Base-by-base conservation (phyloP, 2,329 filamentous ascomycete genomes). In the Claviceps pusilla region DNA sequence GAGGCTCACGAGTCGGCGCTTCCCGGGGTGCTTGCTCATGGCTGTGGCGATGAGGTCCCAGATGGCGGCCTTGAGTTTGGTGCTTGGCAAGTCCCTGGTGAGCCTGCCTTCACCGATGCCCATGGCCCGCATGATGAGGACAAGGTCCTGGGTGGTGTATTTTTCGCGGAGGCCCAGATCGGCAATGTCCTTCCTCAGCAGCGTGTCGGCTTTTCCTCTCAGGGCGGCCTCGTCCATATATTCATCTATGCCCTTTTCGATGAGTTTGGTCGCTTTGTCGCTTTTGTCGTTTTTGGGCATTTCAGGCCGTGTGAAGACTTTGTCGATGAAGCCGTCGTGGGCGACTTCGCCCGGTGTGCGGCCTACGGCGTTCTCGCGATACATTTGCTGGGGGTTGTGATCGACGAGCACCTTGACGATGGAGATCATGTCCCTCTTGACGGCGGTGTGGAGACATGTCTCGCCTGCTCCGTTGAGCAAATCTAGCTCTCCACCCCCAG, bases 361-460 rank as follows among this genome's bases (percentile, higher is more conserved):
- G 1, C 88, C 88, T 0, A 86, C 86, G 0, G 86, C 80, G 59
- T 90, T 90, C 65, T 93, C 88, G 28, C 82, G 78, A 59, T 79
- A 76, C 0, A 89, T 69, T 1, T 89, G 71, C 31, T 74, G 72
- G 0, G 83, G 78, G 19, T 78, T 73, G 59, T 71, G 71, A 10
- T 77, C 69, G 11, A 89, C 67, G 3, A 86, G 61, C 3, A 71
- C 61, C 14, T 71, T 66, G 43, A 70, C 60, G 1, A 76, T 59
- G 41, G 62, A 63, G 7, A 70, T 59, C 41, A 68, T 59, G 12
- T 67, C 61, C 7, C 66, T 63, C 54, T 68, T 63, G 24, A 82
- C 73, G 11, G 77, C 73, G 0, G 72, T 75, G 61, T 88, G 84
- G 0, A 87, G 70, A 7, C 77, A 75, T 0, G 83, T 83, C 58